Evolutionary conservation across 2,329 filamentous ascomycete species (phyloP).

Genomic region (Aspergillus arachidicola): DNA sequence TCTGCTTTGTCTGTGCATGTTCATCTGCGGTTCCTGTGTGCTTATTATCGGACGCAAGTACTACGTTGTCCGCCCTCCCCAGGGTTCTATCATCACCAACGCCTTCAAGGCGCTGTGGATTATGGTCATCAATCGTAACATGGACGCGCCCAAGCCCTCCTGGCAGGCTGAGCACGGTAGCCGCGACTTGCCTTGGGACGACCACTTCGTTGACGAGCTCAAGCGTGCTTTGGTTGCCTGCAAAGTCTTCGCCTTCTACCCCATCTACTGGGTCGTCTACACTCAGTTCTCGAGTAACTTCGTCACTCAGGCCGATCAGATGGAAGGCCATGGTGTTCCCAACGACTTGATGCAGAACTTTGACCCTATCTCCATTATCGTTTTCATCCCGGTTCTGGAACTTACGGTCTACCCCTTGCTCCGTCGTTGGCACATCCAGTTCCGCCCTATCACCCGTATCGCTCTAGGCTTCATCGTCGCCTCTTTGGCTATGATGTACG

Average conservation of each 20-base stretch:
- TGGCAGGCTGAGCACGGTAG: constrained; percentile 58
- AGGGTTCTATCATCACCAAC: constrained; percentile 67
- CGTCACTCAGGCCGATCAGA: constrained; percentile 64
- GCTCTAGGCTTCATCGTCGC: constrained; percentile 69
- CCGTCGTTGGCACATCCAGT: constrained; percentile 63
- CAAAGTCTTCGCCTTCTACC: constrained; percentile 72
- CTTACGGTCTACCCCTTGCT: constrained; percentile 69
- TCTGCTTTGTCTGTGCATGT: constrained; percentile 63
- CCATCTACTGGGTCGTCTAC: constrained; percentile 70
- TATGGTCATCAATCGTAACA: constrained; percentile 53
- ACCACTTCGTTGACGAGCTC: constrained; percentile 72
- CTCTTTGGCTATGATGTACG: constrained; percentile 63
- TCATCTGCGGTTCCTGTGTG: constrained; percentile 62
- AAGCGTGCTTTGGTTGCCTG: constrained; percentile 68
- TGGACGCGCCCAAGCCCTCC: constrained; percentile 67
- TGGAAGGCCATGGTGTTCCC: constrained; percentile 69
- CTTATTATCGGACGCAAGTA: constrained; percentile 51
- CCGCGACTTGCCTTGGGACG: constrained; percentile 60
- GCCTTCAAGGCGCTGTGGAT: constrained; percentile 66
- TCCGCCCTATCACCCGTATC: constrained; percentile 78
- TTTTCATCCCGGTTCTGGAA: constrained; percentile 74
- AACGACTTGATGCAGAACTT: constrained; percentile 79
- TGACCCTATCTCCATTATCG: constrained; percentile 73
- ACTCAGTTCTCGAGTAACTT: constrained; percentile 69
- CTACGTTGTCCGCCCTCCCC: constrained; percentile 54